Percentiles rank a stretch among this genome's conserved stretches.
Conservation (phyloP, 345 rosid genomes). For the rapeseed (Brassica napus) region DNA sequence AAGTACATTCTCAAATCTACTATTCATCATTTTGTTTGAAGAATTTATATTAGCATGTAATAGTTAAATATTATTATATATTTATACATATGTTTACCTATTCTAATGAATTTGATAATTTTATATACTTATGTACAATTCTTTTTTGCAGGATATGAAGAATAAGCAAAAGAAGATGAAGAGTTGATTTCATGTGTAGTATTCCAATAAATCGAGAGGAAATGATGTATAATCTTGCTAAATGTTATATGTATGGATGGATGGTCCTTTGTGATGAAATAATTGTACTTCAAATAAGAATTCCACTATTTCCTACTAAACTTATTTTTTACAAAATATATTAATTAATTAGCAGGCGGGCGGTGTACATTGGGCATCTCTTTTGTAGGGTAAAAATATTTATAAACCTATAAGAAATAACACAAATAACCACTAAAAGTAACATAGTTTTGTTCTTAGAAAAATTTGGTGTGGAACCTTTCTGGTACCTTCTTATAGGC, state of each 20-base stretch:
- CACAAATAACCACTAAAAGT: too few relatives aligned
- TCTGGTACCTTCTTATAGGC: too few relatives aligned
- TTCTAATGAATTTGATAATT: neutral
- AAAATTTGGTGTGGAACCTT: too few relatives aligned
- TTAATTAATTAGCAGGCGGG: neutral
- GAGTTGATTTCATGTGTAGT: conserved; percentile 1
- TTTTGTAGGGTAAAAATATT: neutral
- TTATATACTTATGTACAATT: neutral
- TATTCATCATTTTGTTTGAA: neutral
- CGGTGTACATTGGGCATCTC: neutral
- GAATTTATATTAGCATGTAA: neutral
- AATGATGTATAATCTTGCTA: neutral
- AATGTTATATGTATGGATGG: neutral
- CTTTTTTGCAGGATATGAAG: conserved; percentile 27
- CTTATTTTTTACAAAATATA: neutral
- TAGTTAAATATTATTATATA: neutral
- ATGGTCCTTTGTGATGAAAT: conserved; percentile 2
- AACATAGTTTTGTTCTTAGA: too few relatives aligned
- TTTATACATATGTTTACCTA: neutral
- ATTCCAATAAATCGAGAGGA: conserved; percentile 22
- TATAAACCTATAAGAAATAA: neutral
- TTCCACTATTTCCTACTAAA: neutral
- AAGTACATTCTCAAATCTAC: conserved; percentile 3
- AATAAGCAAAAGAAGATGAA: neutral
- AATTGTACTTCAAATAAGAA: conserved; percentile 11